These are phyloP conservation scores for Tetracladium marchalianum DNA, from an alignment of 495 filamentous ascomycete genomes.

Conservation along the genomic window DNA sequence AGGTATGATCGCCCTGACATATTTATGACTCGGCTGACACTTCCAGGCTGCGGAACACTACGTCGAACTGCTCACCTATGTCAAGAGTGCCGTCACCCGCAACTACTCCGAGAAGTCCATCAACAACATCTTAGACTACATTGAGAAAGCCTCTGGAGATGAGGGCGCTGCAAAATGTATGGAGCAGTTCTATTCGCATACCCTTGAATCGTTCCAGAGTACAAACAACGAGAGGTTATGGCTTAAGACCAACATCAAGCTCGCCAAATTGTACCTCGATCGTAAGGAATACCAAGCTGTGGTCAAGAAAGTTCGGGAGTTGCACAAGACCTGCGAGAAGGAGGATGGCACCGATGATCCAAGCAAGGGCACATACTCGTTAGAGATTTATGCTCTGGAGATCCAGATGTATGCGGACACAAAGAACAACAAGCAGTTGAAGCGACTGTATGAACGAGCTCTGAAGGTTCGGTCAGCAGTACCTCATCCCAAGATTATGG, in stretches of 20 bases:
- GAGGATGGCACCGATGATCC: slow-evolving; percentile 88
- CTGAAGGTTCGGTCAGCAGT: slow-evolving; percentile 88
- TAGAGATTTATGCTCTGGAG: slow-evolving; percentile 94
- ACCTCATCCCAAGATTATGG: slow-evolving; percentile 97
- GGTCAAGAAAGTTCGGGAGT: slow-evolving; percentile 72
- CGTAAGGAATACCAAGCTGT: slow-evolving; percentile 78
- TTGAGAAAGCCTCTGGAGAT: slow-evolving; percentile 74
- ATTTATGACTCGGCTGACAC: slow-evolving; percentile 1
- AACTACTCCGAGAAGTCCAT: slow-evolving; percentile 99
- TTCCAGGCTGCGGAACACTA: slow-evolving; percentile 89
- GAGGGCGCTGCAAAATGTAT: slow-evolving; percentile 73
- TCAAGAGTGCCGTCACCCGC: slow-evolving; percentile 91
- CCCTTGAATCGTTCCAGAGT: slow-evolving; percentile 86
- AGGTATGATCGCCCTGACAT: slow-evolving; percentile 40
- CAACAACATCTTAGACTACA: slow-evolving; percentile 98
- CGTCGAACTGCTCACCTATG: slow-evolving; percentile 89
- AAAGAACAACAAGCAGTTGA: slow-evolving; percentile 93
- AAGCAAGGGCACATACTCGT: slow-evolving; percentile 89
- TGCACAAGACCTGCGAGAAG: slow-evolving; percentile 82
- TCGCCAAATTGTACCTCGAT: slow-evolving; percentile 82
- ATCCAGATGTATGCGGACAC: slow-evolving; percentile 98
- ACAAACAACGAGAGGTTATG: slow-evolving; percentile 97
- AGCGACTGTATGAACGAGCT: slow-evolving; percentile 83
- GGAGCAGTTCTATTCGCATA: slow-evolving; percentile 92
- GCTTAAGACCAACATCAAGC: slow-evolving; percentile 97